phyloP scores from a whole-genome alignment of 768 basidiomycete species.

The Suillus clintonianus region DNA sequence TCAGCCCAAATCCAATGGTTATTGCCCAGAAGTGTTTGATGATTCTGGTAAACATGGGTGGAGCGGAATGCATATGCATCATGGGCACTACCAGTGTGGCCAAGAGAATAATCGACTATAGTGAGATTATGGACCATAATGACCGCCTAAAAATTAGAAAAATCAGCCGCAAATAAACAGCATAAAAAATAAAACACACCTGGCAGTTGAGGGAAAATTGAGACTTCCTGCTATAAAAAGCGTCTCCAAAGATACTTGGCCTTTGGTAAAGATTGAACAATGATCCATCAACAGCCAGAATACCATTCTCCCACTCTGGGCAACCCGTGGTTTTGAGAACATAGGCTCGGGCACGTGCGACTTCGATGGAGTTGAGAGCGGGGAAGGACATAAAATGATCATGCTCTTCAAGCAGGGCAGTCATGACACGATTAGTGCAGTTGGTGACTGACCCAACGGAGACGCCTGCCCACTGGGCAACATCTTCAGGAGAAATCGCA shows the following conservation, averaged over 20 bases:
- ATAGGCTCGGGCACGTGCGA: conserved; percentile 33
- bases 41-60: too few relatives aligned
- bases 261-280: conserved; percentile 14
- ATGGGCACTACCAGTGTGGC: conserved; percentile 11
- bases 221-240: conserved; percentile 15
- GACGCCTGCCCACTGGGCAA: conserved; percentile 14
- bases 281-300: conserved; percentile 41
- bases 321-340: conserved; percentile 29
- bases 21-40: too few relatives aligned
- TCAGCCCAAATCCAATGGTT: too few relatives aligned
- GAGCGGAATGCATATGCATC: too few relatives aligned
- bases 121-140: conserved; percentile 11
- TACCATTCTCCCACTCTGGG: conserved; percentile 36
- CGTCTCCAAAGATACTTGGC: background rate
- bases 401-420: conserved; percentile 15
- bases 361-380: background rate
- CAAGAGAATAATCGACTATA: conserved; percentile 7
- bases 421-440: conserved; percentile 16
- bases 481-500: conserved; percentile 11
- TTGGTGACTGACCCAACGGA: conserved; percentile 16
- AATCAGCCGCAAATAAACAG: background rate
- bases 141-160: background rate
- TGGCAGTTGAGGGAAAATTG: conserved; percentile 20
- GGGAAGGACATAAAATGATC: conserved; percentile 6
- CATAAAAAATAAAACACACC: conserved; percentile 7